Evolutionary conservation across 2,329 filamentous ascomycete genomes (phyloP), one percentile per base, ranked within the genome.

Genomic region (Fusarium solani-melongenae): DNA sequence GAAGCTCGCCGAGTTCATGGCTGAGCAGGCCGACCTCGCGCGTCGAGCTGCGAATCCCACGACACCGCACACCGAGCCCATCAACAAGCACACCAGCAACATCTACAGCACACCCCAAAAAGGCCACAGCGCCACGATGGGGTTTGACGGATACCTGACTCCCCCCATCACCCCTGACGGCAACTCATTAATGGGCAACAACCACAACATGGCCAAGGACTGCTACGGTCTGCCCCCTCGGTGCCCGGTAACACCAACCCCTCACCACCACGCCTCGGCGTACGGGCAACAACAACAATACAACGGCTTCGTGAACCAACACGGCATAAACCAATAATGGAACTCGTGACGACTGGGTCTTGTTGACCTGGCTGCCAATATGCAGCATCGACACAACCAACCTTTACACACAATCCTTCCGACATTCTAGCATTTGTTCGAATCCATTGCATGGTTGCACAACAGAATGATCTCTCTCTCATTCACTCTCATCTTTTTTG

Each of bases 101-200:
- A 89, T 92, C 73, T 94, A 93, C 79, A 92, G 91, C 83, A 96
- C 94, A 17, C 94, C 94, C 15, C 92, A 94, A 79, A 96, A 96
- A 86, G 89, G 89, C 58, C 90, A 92, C 69, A 91, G 91, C 73
- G 86, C 89, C 60, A 83, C 85, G n/a, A 84, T 89, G 61, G 88
- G 91, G 72, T 90, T 91, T 39, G 89, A 94, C 74, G 94, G 94
- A 66, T 95, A 95, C 82, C 89, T 95, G 75, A 96, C 94, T 17
- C 94, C 94, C 29, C 94, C 94, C 2, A 96, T 96, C 80, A 96
- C 94, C 0, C 94, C 94, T 6, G 94, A 96, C 71, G 89, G 90
- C 9, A 86, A 88, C 60, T 86, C 85, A 75, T 91, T 91, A 62
- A 84, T 82, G 41, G 82, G 82, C 44, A 82, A 83, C 57, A 81